Conservation (phyloP, 2,329 filamentous ascomycete species). For the Dothideomycetes sp. region DNA sequence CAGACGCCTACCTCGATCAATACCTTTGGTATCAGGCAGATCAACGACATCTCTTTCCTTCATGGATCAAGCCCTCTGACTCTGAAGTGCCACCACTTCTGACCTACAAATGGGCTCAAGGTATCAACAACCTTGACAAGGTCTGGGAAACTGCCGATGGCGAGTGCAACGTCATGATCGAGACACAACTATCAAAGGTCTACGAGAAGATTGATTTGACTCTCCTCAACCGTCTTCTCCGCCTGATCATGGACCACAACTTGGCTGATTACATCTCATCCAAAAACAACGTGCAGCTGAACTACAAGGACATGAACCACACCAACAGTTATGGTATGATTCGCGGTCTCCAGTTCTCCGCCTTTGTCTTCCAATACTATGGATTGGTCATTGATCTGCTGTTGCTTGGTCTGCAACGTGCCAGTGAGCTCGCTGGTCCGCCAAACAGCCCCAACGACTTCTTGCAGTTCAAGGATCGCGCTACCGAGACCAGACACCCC, state of each 20-base stretch:
- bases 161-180: conserved; percentile 97
- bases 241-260: conserved; percentile 99
- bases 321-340: conserved; percentile 99
- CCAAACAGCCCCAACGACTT: conserved; percentile 95
- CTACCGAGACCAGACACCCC: conserved; percentile 84
- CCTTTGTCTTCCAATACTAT: conserved; percentile 98
- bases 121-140: conserved; percentile 93
- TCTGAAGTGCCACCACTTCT: conserved; percentile 91
- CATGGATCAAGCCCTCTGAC: conserved; percentile 98
- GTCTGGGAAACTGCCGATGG: conserved; percentile 92
- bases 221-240: conserved; percentile 79
- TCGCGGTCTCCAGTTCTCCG: conserved; percentile 92
- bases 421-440: conserved; percentile 94
- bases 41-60: conserved; percentile 89
- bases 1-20: conserved; percentile 94
- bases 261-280: conserved; percentile 97
- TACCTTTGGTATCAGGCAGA: conserved; percentile 99
- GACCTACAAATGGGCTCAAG: conserved; percentile 98
- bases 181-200: conserved; percentile 96
- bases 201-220: conserved; percentile 99
- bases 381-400: conserved; percentile 89
- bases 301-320: conserved; percentile 99
- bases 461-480: conserved; percentile 86
- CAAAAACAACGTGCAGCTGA: conserved; percentile 98
- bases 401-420: conserved; percentile 82